Conservation (phyloP, 805 yeast species). For the Ogataea angusta region DNA sequence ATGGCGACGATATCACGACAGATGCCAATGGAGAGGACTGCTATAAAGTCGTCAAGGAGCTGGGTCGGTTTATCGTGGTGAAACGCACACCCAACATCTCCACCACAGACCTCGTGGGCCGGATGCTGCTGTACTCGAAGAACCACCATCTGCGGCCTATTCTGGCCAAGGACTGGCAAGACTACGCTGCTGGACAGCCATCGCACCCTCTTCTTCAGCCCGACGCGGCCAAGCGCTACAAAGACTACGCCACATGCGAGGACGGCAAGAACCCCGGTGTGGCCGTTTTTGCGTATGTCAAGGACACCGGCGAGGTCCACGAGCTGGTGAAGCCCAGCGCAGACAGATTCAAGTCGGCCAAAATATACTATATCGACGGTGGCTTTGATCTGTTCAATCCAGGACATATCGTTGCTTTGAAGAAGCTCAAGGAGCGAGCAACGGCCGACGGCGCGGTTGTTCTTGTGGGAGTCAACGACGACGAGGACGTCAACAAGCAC, state of each 20-base stretch:
- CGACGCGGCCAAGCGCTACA: constrained; percentile 42
- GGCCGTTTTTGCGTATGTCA: constrained; percentile 48
- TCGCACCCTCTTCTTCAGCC: constrained; percentile 23
- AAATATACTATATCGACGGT: constrained; percentile 64
- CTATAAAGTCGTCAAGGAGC: constrained; percentile 75
- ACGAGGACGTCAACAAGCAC: constrained; percentile 47
- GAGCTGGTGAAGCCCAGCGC: constrained; percentile 36
- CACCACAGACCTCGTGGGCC: constrained; percentile 90
- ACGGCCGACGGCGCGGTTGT: constrained; percentile 41
- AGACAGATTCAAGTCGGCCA: constrained; percentile 10
- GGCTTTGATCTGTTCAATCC: constrained; percentile 91
- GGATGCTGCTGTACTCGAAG: constrained; percentile 67
- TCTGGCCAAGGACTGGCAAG: constrained; percentile 23
- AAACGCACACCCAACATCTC: constrained; percentile 91
- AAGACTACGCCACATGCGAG: constrained; percentile 56
- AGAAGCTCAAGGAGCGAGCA: constrained; percentile 42
- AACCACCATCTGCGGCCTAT: constrained; percentile 51
- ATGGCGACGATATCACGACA: constrained; percentile 96
- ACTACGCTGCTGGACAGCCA: constrained; percentile 1
- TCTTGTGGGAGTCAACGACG: constrained; percentile 68
- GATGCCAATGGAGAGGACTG: constrained; percentile 96
- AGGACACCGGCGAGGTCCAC: constrained; percentile 27
- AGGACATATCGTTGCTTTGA: constrained; percentile 80
- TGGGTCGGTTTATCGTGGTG: constrained; percentile 86
- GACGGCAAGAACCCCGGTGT: constrained; percentile 60